Evolutionary conservation across 2,329 filamentous ascomycete genomes (phyloP), one percentile per base, ranked within the genome.

Genomic region (Parafenestella ontariensis): DNA sequence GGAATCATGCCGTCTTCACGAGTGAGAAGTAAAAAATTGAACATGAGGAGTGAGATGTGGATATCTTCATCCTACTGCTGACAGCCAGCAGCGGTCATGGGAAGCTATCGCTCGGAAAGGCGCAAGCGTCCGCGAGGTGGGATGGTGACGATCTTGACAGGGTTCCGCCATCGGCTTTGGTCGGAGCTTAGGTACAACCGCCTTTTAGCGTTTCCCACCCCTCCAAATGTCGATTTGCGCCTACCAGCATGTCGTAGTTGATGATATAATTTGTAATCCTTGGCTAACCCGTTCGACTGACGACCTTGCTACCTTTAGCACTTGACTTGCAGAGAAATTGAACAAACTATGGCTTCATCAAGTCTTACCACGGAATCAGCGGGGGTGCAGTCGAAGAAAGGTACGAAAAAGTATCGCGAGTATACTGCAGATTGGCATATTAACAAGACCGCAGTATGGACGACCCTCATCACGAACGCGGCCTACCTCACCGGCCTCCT

Each of bases 381-480:
- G 42, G 68, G 64, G 4, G 67, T 74, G 8, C 59, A 70, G 29
- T 72, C 75, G 17, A 77, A 73, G 59, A 77, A 73, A 73, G 77
- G 77, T 70, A 53, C 34, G n/a, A 29, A 5, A 53, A 48, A 24
- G 29, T 48, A 23, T 52, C 17, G 29, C 46, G 46, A 29, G 43
- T 44, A 36, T 49, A 34, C 41, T n/a, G 49, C 42, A 44, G 52
- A 49, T 17, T 9, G 29, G 42, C 73, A 46, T 53, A 33, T 52
- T 58, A 23, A 49, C 39, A 46, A 26, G 10, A n/a, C 21, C 6
- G 29, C 46, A 91, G 91, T 95, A 72, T 96, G 91, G 91, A 91
- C 90, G 24, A 90, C 88, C 10, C 83, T 96, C 63, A 92, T 96
- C 72, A 96, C 92, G 55, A 96, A 95, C 78, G 87, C 86, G 44